Evolutionary conservation across 495 filamentous ascomycete species (phyloP), one percentile per base, ranked within the genome.

Genomic region (Neurospora sp.): DNA sequence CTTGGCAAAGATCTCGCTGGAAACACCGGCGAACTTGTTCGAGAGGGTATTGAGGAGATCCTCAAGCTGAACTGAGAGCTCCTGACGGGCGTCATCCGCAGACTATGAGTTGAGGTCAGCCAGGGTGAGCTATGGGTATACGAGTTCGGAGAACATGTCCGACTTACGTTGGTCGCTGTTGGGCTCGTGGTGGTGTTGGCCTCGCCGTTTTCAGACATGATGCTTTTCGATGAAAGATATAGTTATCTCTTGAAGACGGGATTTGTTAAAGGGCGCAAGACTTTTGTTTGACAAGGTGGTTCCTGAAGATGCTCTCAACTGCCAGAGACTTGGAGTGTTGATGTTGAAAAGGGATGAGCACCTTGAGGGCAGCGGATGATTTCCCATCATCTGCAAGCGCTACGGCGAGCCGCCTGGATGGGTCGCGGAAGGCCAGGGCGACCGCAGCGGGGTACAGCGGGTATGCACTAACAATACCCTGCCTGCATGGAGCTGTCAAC

Each of bases 1-100:
- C 81, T 97, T 97, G 44, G 90, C 87, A 76, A 97, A 93, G 68
- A 99, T 90, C 78, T 97, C 94, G 70, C 87, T 88, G 0, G 91
- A 94, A 4, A 97, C 88, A 42, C 86, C 88, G 35, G 90, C 88
- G 78, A 97, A 96, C 80, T 97, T 98, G 78, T 88, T 89, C 27
- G 91, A 91, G 3, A 99, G 83, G 40, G 92, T 89, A 77, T 94
- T 91, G 10, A 99, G 85, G 14, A 97, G 87, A 20, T 96, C 92
- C 77, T 97, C 94, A 3, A 97, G 89, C 0, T 91, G 91, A 3
- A 88, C 90, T 4, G 90, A 89, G 65, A 97, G 89, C 76, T 93
- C 91, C 59, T 88, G 87, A 18, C 76, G 79, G 3, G 80, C 77
- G 12, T 82, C 82, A 27, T 85, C 83, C 4, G 80, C 77, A 10